Base-by-base conservation (phyloP, 257 asterid species). In the Craterostigma plantagineum region DNA sequence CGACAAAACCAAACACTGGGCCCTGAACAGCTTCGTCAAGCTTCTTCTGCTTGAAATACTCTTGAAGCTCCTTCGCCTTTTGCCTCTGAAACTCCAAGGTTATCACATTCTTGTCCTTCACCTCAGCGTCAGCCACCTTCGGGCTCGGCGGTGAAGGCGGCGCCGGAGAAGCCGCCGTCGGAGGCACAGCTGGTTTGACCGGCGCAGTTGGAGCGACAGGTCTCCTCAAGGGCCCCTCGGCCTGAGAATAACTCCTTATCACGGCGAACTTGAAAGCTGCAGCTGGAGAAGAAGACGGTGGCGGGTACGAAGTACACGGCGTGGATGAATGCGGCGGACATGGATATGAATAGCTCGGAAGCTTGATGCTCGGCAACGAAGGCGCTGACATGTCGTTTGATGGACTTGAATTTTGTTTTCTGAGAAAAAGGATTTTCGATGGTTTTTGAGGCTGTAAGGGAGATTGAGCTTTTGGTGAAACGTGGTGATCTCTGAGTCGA, bases 11-110 rank as follows among this genome's bases (percentile, higher is more conserved):
- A 61, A 90, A 83, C 62, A 84, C 73, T 41, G 99, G 99, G 18
- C 94, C 94, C 60, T 79, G 91, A 75, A 67, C 43, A 57, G 79
- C 92, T 36, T 63, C 78, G 54, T 75, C 91, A 35, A 84, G 74
- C 63, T 83, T 90, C 82, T 79, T 90, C 91, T 74, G 64, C 78
- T 67, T 90, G 66, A 90, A 90, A 48, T 90, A 83, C 13, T 75
- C 93, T 60, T 75, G 96, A 43, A 90, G 73, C 67, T 77, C 99
- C 68, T 73, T 90, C 1, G 99, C 99, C 68, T 73, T 90, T 67
- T 72, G 81, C 68, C 99, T 90, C 73, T 90, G 99, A 34, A 90
- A 80, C 64, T 83, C 96, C 71, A 80, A 9, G 12, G 96, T 90
- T 33, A 77, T 52, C 61, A 59, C 72, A 65, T 57, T 56, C 53